Evolutionary conservation across 208 protist genomes (phyloP), one percentile per base, ranked within the genome.

Genomic region (Leishmania martiniquensis): DNA sequence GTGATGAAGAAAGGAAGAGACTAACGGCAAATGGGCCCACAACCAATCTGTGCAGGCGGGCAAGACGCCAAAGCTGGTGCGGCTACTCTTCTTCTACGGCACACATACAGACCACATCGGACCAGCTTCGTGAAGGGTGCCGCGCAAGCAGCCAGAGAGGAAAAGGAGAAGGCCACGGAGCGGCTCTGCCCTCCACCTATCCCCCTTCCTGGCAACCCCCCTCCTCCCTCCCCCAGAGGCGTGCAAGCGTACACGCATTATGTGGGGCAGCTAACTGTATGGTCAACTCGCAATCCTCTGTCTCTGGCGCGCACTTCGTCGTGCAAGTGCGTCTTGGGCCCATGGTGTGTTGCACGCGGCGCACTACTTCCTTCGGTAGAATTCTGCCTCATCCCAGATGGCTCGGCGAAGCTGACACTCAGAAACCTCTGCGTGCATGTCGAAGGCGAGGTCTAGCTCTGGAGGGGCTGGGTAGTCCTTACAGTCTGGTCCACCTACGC

Each of bases 391-490:
- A 63, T 88, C 85, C 89, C 91, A 97, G 55, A 97, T 94, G 55
- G 76, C 77, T 42, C 89, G 91, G 9, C 94, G 90, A 67, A 97
- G 87, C 75, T 95, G 91, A 34, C 79, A 88, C 82, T 97, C 91
- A n/a, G 92, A 97, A 54, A 96, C 90, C 63, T 97, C 91, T 0
- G 89, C 87, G 80, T 95, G 91, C 77, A 96, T 86, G 85, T 96
- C 94, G 78, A 96, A 95, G 15, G 78, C 85, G 44, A 95, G 67
- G 72, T 97, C 91, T 1, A 92, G 55, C 25, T 86, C 86, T 13
- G 86, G 88, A 13, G 91, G 83, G 9, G 69, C 49, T 60, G 84
- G 86, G 54, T 80, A 88, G 12, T 57, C 54, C 39, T 81, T 69
- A 62, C 75, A 84, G 55, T 89, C 90, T 5, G 75, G 62, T 13